Evolutionary conservation across 2,329 filamentous ascomycete genomes (phyloP).

Genomic region (Trichoderma harzianum): DNA sequence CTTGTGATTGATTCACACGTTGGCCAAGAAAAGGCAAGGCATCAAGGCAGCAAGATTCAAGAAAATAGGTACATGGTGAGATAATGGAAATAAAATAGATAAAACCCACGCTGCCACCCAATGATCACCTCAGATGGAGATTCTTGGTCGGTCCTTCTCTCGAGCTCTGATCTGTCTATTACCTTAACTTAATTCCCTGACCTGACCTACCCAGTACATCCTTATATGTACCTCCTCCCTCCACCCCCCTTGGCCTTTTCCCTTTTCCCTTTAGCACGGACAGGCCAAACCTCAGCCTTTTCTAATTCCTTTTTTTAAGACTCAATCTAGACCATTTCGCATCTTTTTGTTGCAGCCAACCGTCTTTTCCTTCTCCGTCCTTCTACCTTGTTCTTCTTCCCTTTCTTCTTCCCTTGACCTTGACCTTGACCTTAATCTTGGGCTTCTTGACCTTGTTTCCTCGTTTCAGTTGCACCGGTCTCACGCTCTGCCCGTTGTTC

Average conservation of each 20-base stretch:
- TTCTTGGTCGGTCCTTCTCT: not conserved
- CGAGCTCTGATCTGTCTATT: not conserved
- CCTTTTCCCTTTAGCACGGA: conserved; percentile 18
- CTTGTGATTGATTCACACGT: no score
- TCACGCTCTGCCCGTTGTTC: not conserved
- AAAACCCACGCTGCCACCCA: not conserved
- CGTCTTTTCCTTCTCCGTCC: not conserved
- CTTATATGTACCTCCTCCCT: conserved; percentile 1
- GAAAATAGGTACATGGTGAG: not conserved
- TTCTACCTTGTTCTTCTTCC: not conserved
- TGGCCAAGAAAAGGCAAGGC: not conserved
- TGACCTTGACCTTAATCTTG: no score
- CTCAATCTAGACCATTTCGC: not conserved
- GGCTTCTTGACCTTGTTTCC: not conserved
- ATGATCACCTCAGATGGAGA: not conserved
- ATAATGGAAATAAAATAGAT: not conserved
- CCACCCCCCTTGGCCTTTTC: conserved; percentile 20
- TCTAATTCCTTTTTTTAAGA: conserved; percentile 27
- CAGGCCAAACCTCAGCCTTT: conserved; percentile 16
- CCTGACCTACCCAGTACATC: not conserved
- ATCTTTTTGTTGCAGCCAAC: not conserved
- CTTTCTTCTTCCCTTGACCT: not conserved
- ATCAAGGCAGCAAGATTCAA: not conserved
- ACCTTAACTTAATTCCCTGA: not conserved
- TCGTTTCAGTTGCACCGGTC: not conserved